Conservation (phyloP, 345 rosid species). For the Ceriops tagal region DNA sequence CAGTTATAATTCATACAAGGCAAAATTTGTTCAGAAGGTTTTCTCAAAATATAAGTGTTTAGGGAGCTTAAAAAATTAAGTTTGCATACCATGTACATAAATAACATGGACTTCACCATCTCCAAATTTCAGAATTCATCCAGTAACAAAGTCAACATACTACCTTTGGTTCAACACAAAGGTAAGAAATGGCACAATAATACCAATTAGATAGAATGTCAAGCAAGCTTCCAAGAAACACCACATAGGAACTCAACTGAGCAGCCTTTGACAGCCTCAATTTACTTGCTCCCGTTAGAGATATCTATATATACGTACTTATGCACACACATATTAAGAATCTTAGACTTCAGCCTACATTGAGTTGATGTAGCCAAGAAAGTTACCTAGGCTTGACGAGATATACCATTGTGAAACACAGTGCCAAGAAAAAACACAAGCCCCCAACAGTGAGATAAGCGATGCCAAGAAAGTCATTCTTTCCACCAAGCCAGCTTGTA, state of each 20-base stretch:
- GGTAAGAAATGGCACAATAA: slow-evolving; percentile 1
- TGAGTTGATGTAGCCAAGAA: not conserved
- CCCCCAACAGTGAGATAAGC: slow-evolving; percentile 94
- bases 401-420: slow-evolving; percentile 72
- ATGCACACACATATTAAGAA: no score
- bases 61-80: no score
- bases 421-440: slow-evolving; percentile 76
- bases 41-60: no score
- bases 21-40: no score
- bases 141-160: no score
- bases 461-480: slow-evolving; percentile 94
- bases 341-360: no score
- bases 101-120: no score
- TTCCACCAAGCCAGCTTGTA: slow-evolving; percentile 98
- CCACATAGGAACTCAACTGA: slow-evolving; percentile 13
- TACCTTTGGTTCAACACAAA: not conserved
- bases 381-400: slow-evolving; percentile 87
- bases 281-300: slow-evolving; percentile 18
- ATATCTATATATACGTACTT: no score
- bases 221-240: not conserved
- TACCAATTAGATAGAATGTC: not conserved
- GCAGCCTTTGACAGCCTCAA: no score
- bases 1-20: no score
- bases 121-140: no score
- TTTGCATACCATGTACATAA: no score